A percentile compares a stretch with the other conserved stretches of the same genome.
phyloP scores from a whole-genome alignment of 2,329 filamentous ascomycete species.

The Ilyonectria sp. region DNA sequence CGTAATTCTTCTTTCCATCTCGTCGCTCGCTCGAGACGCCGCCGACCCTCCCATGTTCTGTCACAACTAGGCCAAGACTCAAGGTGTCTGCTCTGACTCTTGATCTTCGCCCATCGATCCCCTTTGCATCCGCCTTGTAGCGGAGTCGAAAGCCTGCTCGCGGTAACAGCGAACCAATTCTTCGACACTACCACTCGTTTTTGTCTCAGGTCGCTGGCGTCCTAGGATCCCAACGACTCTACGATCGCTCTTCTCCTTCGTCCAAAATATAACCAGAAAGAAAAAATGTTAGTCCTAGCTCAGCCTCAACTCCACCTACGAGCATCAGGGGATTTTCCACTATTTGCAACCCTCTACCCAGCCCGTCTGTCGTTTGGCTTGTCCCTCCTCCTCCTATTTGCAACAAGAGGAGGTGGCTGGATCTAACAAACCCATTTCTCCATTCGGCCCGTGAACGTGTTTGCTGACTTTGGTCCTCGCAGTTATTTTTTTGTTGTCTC shows the following conservation, averaged over 20 bases:
- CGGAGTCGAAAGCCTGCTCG: conserved; percentile 52
- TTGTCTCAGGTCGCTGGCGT: conserved; percentile 70
- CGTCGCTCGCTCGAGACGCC: conserved; percentile 41
- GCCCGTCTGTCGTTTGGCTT: not conserved
- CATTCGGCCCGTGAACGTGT: not conserved
- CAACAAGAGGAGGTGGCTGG: not conserved
- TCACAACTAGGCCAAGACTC: conserved; percentile 49
- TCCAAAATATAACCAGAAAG: conserved; percentile 37
- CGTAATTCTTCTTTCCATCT: conserved; percentile 46
- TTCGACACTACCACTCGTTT: conserved; percentile 58
- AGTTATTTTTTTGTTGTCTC: conserved; percentile 35
- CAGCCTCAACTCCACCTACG: conserved; percentile 21
- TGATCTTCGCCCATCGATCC: conserved; percentile 46
- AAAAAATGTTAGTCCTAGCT: conserved; percentile 45
- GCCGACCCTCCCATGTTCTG: conserved; percentile 52
- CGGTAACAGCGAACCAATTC: conserved; percentile 64
- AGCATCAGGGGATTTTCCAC: conserved; percentile 22
- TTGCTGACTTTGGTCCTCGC: conserved; percentile 6
- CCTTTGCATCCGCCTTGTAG: conserved; percentile 40
- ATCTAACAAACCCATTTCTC: not conserved
- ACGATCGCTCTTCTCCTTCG: conserved; percentile 55
- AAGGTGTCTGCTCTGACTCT: conserved; percentile 53
- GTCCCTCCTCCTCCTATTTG: not conserved
- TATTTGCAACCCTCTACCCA: not conserved
- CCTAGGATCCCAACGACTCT: conserved; percentile 60